Percentiles rank a stretch among this genome's conserved stretches.
Evolutionary conservation across 2,329 filamentous ascomycete genomes (phyloP).

Genomic region (Massarina eburnea): DNA sequence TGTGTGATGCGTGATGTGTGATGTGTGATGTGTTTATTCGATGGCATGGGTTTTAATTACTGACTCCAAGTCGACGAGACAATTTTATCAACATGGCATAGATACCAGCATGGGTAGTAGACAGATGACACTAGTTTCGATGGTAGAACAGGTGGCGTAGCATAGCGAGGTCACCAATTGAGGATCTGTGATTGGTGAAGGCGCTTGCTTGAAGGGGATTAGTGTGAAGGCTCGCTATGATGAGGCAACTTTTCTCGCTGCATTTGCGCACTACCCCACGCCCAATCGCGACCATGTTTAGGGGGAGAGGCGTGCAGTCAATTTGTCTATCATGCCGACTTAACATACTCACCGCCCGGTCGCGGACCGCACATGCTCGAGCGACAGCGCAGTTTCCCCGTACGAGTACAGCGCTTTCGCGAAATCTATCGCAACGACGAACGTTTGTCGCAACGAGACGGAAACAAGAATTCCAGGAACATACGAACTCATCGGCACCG

Average conservation of each 20-base stretch:
- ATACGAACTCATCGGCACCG: conserved; percentile 1
- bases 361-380: conserved; percentile 27
- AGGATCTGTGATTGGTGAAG: neutral
- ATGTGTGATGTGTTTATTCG: no score
- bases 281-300: conserved; percentile 29
- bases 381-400: conserved; percentile 8
- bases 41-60: no score
- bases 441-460: conserved; percentile 22
- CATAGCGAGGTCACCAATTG: neutral
- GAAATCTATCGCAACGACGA: conserved; percentile 19
- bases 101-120: no score
- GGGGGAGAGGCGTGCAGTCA: conserved; percentile 29
- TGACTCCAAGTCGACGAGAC: no score
- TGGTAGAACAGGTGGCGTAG: no score
- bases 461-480: conserved; percentile 15
- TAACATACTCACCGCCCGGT: conserved; percentile 26
- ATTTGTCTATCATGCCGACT: conserved; percentile 39
- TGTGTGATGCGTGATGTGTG: no score
- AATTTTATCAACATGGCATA: no score
- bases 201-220: conserved; percentile 11
- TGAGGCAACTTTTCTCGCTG: conserved; percentile 33
- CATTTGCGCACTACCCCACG: conserved; percentile 3
- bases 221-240: conserved; percentile 18
- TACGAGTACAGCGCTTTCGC: conserved; percentile 1
- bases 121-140: no score